A percentile compares a stretch with the other conserved stretches of the same genome.
Evolutionary conservation across 805 yeast genomes (phyloP).

Genomic region (Schizosaccharomyces japonicus): DNA sequence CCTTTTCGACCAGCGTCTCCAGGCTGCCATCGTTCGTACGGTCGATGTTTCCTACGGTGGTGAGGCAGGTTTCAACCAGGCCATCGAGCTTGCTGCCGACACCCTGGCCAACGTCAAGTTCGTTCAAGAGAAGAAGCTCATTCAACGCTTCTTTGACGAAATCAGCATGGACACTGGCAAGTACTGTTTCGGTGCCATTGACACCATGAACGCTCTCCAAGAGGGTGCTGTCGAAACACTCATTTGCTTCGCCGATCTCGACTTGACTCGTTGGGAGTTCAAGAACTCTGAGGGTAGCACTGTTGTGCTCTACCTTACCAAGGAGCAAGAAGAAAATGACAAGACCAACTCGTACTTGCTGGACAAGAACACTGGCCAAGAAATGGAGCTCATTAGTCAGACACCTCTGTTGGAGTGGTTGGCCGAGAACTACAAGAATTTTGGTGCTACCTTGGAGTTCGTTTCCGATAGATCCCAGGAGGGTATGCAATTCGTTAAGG

Average conservation of each 20-base stretch:
- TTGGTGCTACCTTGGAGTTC: slow-evolving; percentile 88
- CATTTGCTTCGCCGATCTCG: slow-evolving; percentile 82
- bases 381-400: slow-evolving; percentile 56
- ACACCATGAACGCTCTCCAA: slow-evolving; percentile 86
- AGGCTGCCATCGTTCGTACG: slow-evolving; percentile 63
- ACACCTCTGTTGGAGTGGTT: slow-evolving; percentile 84
- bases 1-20: slow-evolving; percentile 73
- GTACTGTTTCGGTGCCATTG: slow-evolving; percentile 93
- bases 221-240: slow-evolving; percentile 86
- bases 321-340: slow-evolving; percentile 23
- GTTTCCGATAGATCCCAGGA: slow-evolving; percentile 91
- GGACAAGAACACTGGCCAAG: slow-evolving; percentile 71
- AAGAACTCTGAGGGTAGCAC: slow-evolving; percentile 65
- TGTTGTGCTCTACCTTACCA: slow-evolving; percentile 46
- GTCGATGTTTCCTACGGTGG: slow-evolving; percentile 98
- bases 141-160: slow-evolving; percentile 82
- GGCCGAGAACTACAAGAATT: slow-evolving; percentile 83
- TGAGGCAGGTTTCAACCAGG: slow-evolving; percentile 97
- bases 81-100: slow-evolving; percentile 92
- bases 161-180: slow-evolving; percentile 92
- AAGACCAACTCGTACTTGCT: slow-evolving; percentile 51
- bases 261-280: slow-evolving; percentile 56
- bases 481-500: slow-evolving; percentile 94
- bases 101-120: slow-evolving; percentile 90
- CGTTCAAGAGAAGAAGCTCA: slow-evolving; percentile 91